Base-by-base conservation (phyloP, 768 basidiomycete genomes). In the Pholiota conissans region DNA sequence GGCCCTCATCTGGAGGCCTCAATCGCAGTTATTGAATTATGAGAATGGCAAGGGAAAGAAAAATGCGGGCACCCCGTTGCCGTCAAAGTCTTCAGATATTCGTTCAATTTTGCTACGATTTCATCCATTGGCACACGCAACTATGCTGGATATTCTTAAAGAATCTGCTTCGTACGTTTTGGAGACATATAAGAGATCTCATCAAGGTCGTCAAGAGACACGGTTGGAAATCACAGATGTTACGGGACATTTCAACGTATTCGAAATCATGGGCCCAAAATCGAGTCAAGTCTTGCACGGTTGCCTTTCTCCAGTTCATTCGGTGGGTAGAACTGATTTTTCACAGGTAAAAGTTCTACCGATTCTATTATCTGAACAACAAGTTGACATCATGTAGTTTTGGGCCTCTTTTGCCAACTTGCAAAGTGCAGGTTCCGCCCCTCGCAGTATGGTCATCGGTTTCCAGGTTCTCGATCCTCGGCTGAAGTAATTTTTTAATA, bases 221-320 rank as follows among this genome's bases (percentile, higher is more conserved):
- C 75, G 79, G 20, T 71, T 94, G 9, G 86, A 91, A 62, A 77
- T 95, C 14, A 77, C 80, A 6, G 91, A 95, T 67, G 69, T 95
- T 48, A 76, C 88, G 55, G 84, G 84, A 1, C 82, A 85, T 49
- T 63, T 93, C 40, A 91, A 90, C 59, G 79, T 86, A 5, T 96
- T 96, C 63, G 95, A 98, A 69, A 83, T 98, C 30, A 89, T 90
- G 78, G 96, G 96, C 2, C 92, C 92, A 3, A 90, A 85, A 67
- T 79, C 90, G 0, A 91, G 81, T 53, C 88, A 90, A 66, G 83
- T 95, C 10, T 70, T 90, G 50, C 84, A 82, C 63, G 87, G 88
- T 24, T 84, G 82, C 1, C 65, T 90, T 45, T 79, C 74, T 20
- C 83, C 83, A 6, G 74, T 77, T 11, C 67, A 72, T 3, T 72